phyloP scores from a whole-genome alignment of 2,329 filamentous ascomycete species.

The Arthroderma sp. region DNA sequence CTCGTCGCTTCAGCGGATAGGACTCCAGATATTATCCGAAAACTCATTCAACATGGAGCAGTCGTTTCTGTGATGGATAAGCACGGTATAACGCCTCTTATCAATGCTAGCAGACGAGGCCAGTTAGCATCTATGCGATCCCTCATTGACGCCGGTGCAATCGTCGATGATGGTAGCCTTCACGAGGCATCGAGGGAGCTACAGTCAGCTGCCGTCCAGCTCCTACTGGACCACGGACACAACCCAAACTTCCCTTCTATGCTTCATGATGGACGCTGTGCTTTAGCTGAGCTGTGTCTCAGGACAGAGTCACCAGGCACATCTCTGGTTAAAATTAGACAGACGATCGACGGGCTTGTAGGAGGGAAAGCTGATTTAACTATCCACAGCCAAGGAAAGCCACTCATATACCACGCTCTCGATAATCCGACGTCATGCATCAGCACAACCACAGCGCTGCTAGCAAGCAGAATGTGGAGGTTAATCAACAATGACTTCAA shows the following conservation, averaged over 20 bases:
- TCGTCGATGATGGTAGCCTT: slow-evolving; percentile 53
- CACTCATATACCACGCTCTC: slow-evolving; percentile 48
- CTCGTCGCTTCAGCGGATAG: slow-evolving; percentile 47
- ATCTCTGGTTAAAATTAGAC: slow-evolving; percentile 39
- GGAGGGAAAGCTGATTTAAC: slow-evolving; percentile 38
- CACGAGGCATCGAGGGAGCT: slow-evolving; percentile 53
- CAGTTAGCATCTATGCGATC: slow-evolving; percentile 42
- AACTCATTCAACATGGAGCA: slow-evolving; percentile 46
- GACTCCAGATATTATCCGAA: slow-evolving; percentile 46
- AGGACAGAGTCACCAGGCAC: slow-evolving; percentile 40
- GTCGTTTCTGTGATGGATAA: slow-evolving; percentile 49
- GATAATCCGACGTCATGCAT: slow-evolving; percentile 43
- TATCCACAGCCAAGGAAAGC: slow-evolving; percentile 36
- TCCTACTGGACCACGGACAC: slow-evolving; percentile 49
- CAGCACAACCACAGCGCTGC: slow-evolving; percentile 44
- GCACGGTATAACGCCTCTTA: slow-evolving; percentile 47
- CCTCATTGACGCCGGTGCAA: slow-evolving; percentile 45
- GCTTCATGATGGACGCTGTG: slow-evolving; percentile 50
- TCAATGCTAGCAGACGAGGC: slow-evolving; percentile 46
- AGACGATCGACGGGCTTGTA: slow-evolving; percentile 47
- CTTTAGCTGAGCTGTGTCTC: slow-evolving; percentile 52
- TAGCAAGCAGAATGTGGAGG: slow-evolving; percentile 55
- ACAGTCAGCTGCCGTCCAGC: slow-evolving; percentile 44
- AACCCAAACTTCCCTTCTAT: slow-evolving; percentile 54
- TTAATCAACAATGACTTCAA: slow-evolving; percentile 50